Evolutionary conservation across 441 rosid species (phyloP), one percentile per base, ranked within the genome.

Genomic region (Gossypium gossypioides): DNA sequence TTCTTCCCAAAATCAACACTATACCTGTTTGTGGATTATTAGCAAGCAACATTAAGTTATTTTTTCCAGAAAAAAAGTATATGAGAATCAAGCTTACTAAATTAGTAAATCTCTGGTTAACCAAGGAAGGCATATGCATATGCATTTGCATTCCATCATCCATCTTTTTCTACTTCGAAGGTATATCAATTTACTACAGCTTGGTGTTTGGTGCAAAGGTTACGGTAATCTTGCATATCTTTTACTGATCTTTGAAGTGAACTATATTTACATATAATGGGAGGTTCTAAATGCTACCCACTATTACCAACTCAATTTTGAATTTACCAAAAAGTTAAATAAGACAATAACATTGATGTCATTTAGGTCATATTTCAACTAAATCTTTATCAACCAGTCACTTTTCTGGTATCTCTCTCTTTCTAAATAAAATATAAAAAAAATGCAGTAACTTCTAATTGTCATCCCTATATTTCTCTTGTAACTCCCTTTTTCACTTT

Each of bases 1-100:
- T 79, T 81, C 77, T 85, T 86, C 18, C 98, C 97, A 58, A 91
- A 91, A 82, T 93, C 96, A 18, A 75, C 80, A 0, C 86, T 78
- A 78, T 80, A 89, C 97, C 96, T 93, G 75, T 13, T 44, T 72
- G 40, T 34, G 54, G 65, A 69, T 29, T 4, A 10, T 21, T 5
- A 68, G 19, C n/a, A 74, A 71, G 37, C 37, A 25, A 16, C 46
- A 52, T 4, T 2, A 62, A 77, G 18, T 34, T 15, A 54, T 15
- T 3, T 1, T 27, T 50, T 22, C 24, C 58, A 25, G 3, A 24
- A 40, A 7, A 21, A 66, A 4, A 7, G 10, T 3, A 15, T 15
- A 50, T 27, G 32, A 3, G 32, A 48, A 21, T 21, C 40, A 27
- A 52, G 4, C 58, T 32, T 15, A 6, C 15, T 34, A 46, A 0